A percentile compares a stretch with the other conserved stretches of the same genome.
Evolutionary conservation across 2,329 filamentous ascomycete genomes (phyloP).

Genomic region (Huntiella abstrusa): DNA sequence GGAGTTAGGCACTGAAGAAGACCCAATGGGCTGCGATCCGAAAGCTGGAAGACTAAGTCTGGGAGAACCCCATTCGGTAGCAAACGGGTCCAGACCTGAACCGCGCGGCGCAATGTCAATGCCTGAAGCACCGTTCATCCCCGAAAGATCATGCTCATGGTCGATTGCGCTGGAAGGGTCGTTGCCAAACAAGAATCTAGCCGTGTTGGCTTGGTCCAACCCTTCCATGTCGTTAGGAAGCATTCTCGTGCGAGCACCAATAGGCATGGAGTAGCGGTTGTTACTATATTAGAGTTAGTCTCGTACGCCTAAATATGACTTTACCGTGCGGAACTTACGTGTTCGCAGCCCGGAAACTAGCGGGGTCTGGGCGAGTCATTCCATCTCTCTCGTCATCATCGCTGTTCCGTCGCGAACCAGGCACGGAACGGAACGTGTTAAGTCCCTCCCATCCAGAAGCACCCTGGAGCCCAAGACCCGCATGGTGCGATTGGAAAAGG

Average conservation of each 20-base stretch:
- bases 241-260: conserved; percentile 45
- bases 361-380: conserved; percentile 48
- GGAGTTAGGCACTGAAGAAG: conserved; percentile 8
- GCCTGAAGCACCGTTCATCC: not conserved
- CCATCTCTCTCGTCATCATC: conserved; percentile 77
- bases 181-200: conserved; percentile 70
- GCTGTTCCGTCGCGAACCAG: conserved; percentile 73
- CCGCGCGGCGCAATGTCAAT: conserved; percentile 20
- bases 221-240: conserved; percentile 39
- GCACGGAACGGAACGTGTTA: conserved; percentile 68
- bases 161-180: conserved; percentile 23
- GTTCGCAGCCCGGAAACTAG: conserved; percentile 54
- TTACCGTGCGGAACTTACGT: conserved; percentile 43
- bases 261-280: conserved; percentile 89
- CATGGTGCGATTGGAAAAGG: conserved; percentile 53
- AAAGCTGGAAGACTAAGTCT: conserved; percentile 7
- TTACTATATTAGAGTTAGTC: conserved; percentile 15
- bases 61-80: conserved; percentile 17
- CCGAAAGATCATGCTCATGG: conserved; percentile 3
- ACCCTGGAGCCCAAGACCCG: conserved; percentile 36
- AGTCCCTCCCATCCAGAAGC: conserved; percentile 37
- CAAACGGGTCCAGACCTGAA: conserved; percentile 19
- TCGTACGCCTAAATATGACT: not conserved
- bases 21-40: conserved; percentile 6
- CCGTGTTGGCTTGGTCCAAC: conserved; percentile 68